Base-by-base conservation (phyloP, 306 rosid genomes). In the Phaseolus lunatus region DNA sequence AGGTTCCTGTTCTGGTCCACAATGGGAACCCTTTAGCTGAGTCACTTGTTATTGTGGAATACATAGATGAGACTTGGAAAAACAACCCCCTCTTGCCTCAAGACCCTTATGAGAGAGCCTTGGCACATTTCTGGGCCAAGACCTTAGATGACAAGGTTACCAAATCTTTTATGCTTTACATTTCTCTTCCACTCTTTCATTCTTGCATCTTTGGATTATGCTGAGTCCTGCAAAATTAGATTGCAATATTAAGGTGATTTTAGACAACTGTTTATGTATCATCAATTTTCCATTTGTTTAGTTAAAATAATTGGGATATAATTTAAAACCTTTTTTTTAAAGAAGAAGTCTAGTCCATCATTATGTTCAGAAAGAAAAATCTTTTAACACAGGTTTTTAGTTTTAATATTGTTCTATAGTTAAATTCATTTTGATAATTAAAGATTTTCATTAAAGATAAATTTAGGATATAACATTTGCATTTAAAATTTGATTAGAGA, bases 71-170 rank as follows among this genome's bases (percentile, higher is more conserved):
- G 8, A 29, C 78, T 0, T 83, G 87, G 86, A 67, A 19, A 1
- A 76, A 58, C 12, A 50, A 76, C 59, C 69, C 83, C 7, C 52
- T 86, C 33, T 80, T 83, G 81, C 85, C 87, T 22, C 50, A 75
- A 3, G 77, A 86, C 20, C 85, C 87, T 77, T 39, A 83, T 57
- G 67, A 77, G 0, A 80, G 81, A 77, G 89, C 81, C n/a, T 2
- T 70, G 27, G 79, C 87, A 37, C 78, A 79, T 3, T 83, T 86
- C 47, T 86, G 89, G 89, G 12, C 70, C 1, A 80, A 43, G 48
- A 72, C 79, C 23, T 31, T 83, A 0, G 89, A 86, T 47, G 87
- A 86, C 33, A 80, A 80, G 89, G 89, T 82, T 26, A 75, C 70
- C n/a, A 3, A 8, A n/a, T 58, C 39, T 58, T 58, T 0, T 5